A percentile compares a stretch with the other conserved stretches of the same genome.
These are phyloP conservation scores for Aphelidium insulamus DNA, from an alignment of 371 early-diverging fungal species.

Conservation along the genomic window DNA sequence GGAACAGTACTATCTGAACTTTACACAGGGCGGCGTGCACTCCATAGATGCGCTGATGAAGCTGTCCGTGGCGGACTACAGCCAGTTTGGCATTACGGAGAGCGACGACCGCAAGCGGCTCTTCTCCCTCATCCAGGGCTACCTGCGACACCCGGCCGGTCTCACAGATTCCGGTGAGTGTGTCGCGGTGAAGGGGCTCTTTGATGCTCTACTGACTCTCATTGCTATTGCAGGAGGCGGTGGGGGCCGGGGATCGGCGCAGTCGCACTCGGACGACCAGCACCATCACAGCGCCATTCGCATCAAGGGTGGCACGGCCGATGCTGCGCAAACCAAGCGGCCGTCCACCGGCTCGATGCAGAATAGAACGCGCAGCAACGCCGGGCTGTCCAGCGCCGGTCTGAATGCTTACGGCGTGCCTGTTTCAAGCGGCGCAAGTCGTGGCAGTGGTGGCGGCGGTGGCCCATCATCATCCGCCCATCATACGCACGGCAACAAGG, in stretches of 20 bases:
- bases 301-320: too few relatives aligned
- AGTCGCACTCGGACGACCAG: constrained; percentile 2
- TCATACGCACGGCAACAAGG: constrained; percentile 1
- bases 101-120: constrained; percentile 50
- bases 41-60: constrained; percentile 17
- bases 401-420: constrained; percentile 2
- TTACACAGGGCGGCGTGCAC: constrained; percentile 17
- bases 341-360: too few relatives aligned
- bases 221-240: constrained; percentile 1
- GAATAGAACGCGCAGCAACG: too few relatives aligned
- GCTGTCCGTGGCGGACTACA: constrained; percentile 66
- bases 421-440: not conserved
- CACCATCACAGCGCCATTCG: constrained; percentile 4
- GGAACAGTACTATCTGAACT: constrained; percentile 4
- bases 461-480: constrained; percentile 6
- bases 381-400: not conserved
- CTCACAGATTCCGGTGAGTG: not conserved
- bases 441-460: constrained; percentile 1
- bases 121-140: constrained; percentile 41
- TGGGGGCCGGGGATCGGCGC: too few relatives aligned
- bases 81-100: constrained; percentile 41
- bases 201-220: constrained; percentile 2
- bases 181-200: not conserved
- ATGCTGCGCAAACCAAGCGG: too few relatives aligned
- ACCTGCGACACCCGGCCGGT: not conserved